Base-by-base conservation (phyloP, 805 yeast genomes). In the Nadsonia fulvescens region DNA sequence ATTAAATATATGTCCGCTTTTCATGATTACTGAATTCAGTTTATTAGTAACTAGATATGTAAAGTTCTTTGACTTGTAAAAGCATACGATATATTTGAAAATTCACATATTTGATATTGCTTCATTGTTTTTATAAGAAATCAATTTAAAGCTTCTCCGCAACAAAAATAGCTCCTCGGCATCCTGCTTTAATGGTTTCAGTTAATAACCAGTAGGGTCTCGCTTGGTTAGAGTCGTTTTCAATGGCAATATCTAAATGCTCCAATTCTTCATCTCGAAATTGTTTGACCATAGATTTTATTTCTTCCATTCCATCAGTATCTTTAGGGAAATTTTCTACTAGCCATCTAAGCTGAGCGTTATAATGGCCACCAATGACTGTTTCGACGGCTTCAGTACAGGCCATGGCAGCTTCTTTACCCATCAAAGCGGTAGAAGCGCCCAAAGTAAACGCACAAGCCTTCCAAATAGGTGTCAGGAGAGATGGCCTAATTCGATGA, bases 371-470 rank as follows among this genome's bases (percentile, higher is more conserved):
- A 2, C 98, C 98, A 47, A 89, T 89, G 5, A 89, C 96, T 0
- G 98, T 89, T 50, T 89, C 98, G 2, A 89, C 96, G 0, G 96
- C 96, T 33, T 83, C 96, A 0, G 98, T 89, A 47, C 98, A 89
- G 1, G 98, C 96, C 98, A 89, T 89, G 2, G 98, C 96, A 2
- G 93, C 95, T 46, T 86, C 94, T 43, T 81, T 79, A 10, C 94
- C 74, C 35, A 82, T 51, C 28, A 76, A 39, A 0, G 93, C 95
- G 1, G 96, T 89, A 1, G 72, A 75, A 2, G 69, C 67, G 3
- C 98, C 98, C 56, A 89, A 59, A 1, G 71, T 70, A 25, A 75
- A 59, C 0, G 98, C 96, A 3, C 95, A 96, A 0, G 66, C 49
- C 46, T 77, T 82, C 98, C 98, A 89, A 1, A 79, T 41, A 2